A percentile compares a stretch with the other conserved stretches of the same genome.
phyloP scores from a whole-genome alignment of 2,329 filamentous ascomycete species.

The Calonectria montana region DNA sequence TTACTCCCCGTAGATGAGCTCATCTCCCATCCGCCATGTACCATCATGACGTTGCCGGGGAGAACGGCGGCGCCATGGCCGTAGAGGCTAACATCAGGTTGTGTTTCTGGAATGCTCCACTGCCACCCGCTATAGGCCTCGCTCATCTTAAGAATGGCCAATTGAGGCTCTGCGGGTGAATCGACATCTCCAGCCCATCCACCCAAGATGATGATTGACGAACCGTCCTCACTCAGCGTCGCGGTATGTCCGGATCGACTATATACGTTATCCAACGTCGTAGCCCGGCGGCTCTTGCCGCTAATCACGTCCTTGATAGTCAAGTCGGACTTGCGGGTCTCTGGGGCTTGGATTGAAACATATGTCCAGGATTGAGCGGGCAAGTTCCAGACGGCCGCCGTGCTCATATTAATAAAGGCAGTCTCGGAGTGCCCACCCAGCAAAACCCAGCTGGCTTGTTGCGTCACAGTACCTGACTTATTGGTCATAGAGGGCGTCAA shows the following conservation, averaged over 20 bases:
- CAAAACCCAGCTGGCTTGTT: slow-evolving; percentile 82
- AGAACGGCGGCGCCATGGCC: slow-evolving; percentile 73
- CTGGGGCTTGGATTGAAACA: slow-evolving; percentile 68
- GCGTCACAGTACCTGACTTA: slow-evolving; percentile 71
- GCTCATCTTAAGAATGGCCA: slow-evolving; percentile 81
- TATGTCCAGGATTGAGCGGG: slow-evolving; percentile 91
- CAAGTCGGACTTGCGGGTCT: slow-evolving; percentile 64
- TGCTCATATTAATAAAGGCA: slow-evolving; percentile 95
- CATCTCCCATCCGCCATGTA: slow-evolving; percentile 72
- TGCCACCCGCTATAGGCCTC: slow-evolving; percentile 80
- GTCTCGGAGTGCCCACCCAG: slow-evolving; percentile 85
- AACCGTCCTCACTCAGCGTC: slow-evolving; percentile 82
- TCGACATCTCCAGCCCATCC: slow-evolving; percentile 91
- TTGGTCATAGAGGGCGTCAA: slow-evolving; percentile 78
- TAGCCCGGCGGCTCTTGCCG: slow-evolving; percentile 21
- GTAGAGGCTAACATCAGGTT: slow-evolving; percentile 64
- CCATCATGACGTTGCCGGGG: slow-evolving; percentile 76
- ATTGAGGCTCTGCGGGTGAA: slow-evolving; percentile 82
- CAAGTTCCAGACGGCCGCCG: slow-evolving; percentile 86
- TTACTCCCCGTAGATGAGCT: slow-evolving; percentile 42
- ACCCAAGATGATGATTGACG: slow-evolving; percentile 81
- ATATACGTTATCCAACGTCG: slow-evolving; percentile 64
- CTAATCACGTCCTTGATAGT: slow-evolving; percentile 52
- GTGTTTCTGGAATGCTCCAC: slow-evolving; percentile 72
- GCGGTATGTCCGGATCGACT: slow-evolving; percentile 91